phyloP scores from a whole-genome alignment of 306 rosid genomes.

The Rosa rugosa region DNA sequence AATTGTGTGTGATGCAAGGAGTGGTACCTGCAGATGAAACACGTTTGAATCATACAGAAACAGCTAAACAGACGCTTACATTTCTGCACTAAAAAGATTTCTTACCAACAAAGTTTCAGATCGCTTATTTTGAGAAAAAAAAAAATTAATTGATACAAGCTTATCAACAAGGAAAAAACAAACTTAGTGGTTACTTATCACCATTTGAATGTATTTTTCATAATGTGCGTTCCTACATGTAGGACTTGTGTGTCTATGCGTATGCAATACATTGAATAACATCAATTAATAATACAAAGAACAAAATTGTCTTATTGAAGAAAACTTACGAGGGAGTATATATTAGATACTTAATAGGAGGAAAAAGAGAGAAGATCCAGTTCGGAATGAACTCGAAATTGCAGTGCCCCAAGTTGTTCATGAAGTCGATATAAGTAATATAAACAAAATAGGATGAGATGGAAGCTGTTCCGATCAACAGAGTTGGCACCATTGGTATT shows the following conservation, averaged over 20 bases:
- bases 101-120: not conserved
- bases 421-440: slow-evolving; percentile 36
- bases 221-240: not conserved
- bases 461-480: slow-evolving; percentile 5
- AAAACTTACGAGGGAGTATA: slow-evolving; percentile 44
- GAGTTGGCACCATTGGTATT: slow-evolving; percentile 22
- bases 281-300: not conserved
- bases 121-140: too few relatives aligned
- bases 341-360: slow-evolving; percentile 42
- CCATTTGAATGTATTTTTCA: too few relatives aligned
- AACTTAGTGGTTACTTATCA: not conserved
- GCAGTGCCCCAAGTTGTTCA: slow-evolving; percentile 57
- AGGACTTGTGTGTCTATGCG: not conserved
- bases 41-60: not conserved
- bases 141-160: not conserved
- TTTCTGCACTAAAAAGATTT: too few relatives aligned
- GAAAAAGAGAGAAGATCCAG: slow-evolving; percentile 35
- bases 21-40: slow-evolving; percentile 29
- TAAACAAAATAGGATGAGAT: slow-evolving; percentile 8
- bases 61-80: not conserved
- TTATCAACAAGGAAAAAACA: too few relatives aligned
- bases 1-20: slow-evolving; percentile 49
- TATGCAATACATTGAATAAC: not conserved
- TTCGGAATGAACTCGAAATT: slow-evolving; percentile 46
- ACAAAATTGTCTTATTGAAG: not conserved